Base-by-base conservation (phyloP, 1,284 basidiomycete genomes). In the Cutaneotrichosporon dermatis region DNA sequence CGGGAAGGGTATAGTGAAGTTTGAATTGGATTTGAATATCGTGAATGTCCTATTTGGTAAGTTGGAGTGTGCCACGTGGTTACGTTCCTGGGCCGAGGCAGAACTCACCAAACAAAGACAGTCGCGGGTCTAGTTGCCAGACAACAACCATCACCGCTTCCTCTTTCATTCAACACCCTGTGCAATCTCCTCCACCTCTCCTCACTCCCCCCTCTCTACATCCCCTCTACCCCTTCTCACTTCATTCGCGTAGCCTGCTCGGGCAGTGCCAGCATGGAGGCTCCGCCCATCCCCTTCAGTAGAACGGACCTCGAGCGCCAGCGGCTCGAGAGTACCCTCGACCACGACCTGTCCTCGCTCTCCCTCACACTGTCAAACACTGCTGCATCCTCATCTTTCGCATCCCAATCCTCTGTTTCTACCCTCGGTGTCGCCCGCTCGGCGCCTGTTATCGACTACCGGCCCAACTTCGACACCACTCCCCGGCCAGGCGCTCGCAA, bases 251-350 rank as follows among this genome's bases (percentile, higher is more conserved):
- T 45, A 33, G 4, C 25, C 45, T 36, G 51, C 25, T 25, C n/a
- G 25, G 15, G 51, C 51, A 16, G 35, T 6, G 42, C 25, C 40
- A 53, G 11, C 25, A 75, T 75, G 73, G 64, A 69, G 58, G 62
- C 68, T 11, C 54, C 58, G 25, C 71, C 72, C 11, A 78, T 78
- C 61, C 68, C 69, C 8, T 67, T 72, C 41, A 76, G 75, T 34
- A 51, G 54, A 7, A 63, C 62, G 37, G 77, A 78, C 60, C 65
- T 73, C 44, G 76, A 78, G 55, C 66, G 76, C 5, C 67, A 73
- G 6, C 63, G 72, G 40, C 66, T 78, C 11, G 77, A 79, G 59
- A 64, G 63, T 9, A 75, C 74, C 6, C 68, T 79, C 16, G 76
- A 78, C 61, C 65, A 70, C n/a, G 73, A 76, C 58, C 68, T 79